Evolutionary conservation across 208 protist species (phyloP), one percentile per base, ranked within the genome.

Genomic region (Lotmaria passim): DNA sequence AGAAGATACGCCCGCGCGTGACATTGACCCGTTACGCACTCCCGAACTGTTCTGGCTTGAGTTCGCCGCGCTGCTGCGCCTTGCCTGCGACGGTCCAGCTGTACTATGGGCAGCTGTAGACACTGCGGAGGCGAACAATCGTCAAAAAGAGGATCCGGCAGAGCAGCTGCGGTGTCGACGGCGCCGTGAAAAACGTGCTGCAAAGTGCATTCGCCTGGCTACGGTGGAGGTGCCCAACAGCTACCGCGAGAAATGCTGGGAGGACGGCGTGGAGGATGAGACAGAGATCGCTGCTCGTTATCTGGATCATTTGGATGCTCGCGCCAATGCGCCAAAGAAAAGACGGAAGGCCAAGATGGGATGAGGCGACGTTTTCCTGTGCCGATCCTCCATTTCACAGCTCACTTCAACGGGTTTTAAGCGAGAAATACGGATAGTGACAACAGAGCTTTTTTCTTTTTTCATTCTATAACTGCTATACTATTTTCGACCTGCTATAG

Each of bases 231-330:
- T 73, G 12, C 74, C 79, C 0, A 46, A 81, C 46, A 31, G 50
- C n/a, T 84, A 76, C 30, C 65, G 63, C 3, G 60, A 62, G 55
- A 33, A 73, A 57, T 84, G 79, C 55, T 81, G 62, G 59, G 55
- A 81, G 26, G 44, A 67, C n/a, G 69, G 79, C 52, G 61, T 89
- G 41, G 80, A 85, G 39, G 74, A 81, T 17, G 75, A 85, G 6
- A 67, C 23, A n/a, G 63, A 69, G 46, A 66, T 85, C 19, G 73
- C 68, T 11, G 30, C 7, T 12, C 69, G 44, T 24, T 84, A 78
- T 55, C 33, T 74, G 47, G 44, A 41, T 8, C 28, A 46, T 23
- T n/a, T 70, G 43, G 70, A 76, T 43, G 38, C 46, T 6, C 56
- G 65, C 6, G 24, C 44, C 0, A 15, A 19, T 19, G 47, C 46